Conservation (phyloP, 192 early-diverging fungal genomes). For the Linnemannia zychae region DNA sequence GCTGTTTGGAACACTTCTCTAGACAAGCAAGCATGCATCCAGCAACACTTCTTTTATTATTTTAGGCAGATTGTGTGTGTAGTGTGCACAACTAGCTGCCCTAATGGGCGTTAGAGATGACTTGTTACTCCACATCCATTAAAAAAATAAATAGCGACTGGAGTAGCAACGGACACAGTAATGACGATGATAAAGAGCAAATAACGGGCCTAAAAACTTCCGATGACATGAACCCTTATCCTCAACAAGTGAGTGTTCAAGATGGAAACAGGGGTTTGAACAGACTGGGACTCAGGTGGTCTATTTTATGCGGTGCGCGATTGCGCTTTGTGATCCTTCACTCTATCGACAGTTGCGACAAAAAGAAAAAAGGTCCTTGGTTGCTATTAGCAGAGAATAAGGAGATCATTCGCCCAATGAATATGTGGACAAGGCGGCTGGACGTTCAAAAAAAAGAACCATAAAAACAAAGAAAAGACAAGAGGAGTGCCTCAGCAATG, state of each 20-base stretch:
- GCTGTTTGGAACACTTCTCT: conserved; percentile 31
- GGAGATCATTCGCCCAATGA: background rate
- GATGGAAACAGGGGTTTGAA: background rate
- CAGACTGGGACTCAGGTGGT: background rate
- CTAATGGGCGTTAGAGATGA: background rate
- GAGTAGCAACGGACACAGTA: background rate
- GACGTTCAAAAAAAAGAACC: background rate
- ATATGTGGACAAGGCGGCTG: background rate
- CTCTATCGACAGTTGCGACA: background rate
- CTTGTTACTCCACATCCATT: background rate
- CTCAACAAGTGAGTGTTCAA: background rate
- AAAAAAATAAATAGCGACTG: background rate
- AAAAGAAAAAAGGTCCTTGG: background rate
- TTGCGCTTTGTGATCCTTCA: background rate
- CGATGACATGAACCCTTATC: background rate
- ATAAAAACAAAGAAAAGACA: background rate
- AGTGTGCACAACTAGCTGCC: background rate
- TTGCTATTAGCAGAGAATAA: background rate
- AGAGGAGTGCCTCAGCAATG: background rate
- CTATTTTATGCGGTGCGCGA: background rate
- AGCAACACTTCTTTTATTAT: background rate
- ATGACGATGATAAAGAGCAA: background rate
- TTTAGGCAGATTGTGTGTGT: background rate
- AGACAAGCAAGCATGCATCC: background rate
- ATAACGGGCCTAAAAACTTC: background rate